Evolutionary conservation across 1,139 yeast genomes (phyloP).

Genomic region (Fermentozyma sake): DNA sequence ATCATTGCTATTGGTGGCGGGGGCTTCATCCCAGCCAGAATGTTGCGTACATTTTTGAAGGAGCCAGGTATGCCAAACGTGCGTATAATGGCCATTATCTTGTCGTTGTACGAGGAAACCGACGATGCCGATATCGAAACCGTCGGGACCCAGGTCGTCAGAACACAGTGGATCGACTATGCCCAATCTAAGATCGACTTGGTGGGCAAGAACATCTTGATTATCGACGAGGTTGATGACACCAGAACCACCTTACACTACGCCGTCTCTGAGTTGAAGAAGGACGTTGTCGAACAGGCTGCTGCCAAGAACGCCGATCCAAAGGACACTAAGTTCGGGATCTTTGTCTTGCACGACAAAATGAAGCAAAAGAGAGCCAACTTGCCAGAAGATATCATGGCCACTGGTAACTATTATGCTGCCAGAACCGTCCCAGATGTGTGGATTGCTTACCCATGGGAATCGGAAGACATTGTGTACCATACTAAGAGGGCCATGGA

Average conservation of each 20-base stretch:
- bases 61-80: conserved; percentile 83
- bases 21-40: conserved; percentile 95
- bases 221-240: conserved; percentile 94
- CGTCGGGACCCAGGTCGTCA: conserved; percentile 79
- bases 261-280: conserved; percentile 80
- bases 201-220: conserved; percentile 76
- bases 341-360: conserved; percentile 93
- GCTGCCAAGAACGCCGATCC: conserved; percentile 20
- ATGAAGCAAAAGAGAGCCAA: conserved; percentile 82
- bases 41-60: conserved; percentile 84
- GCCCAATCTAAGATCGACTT: conserved; percentile 48
- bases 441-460: conserved; percentile 99
- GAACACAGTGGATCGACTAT: conserved; percentile 96
- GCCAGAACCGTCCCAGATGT: conserved; percentile 87
- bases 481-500: conserved; percentile 78
- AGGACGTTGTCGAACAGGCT: conserved; percentile 57
- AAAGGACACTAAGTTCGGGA: conserved; percentile 69
- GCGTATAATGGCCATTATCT: conserved; percentile 89
- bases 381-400: conserved; percentile 61
- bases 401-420: conserved; percentile 73
- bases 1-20: conserved; percentile 94
- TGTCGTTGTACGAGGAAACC: conserved; percentile 83
- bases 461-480: conserved; percentile 80
- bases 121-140: conserved; percentile 58
- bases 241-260: conserved; percentile 93